Evolutionary conservation across 2,329 filamentous ascomycete genomes (phyloP).

Genomic region (Boeremia exigua): DNA sequence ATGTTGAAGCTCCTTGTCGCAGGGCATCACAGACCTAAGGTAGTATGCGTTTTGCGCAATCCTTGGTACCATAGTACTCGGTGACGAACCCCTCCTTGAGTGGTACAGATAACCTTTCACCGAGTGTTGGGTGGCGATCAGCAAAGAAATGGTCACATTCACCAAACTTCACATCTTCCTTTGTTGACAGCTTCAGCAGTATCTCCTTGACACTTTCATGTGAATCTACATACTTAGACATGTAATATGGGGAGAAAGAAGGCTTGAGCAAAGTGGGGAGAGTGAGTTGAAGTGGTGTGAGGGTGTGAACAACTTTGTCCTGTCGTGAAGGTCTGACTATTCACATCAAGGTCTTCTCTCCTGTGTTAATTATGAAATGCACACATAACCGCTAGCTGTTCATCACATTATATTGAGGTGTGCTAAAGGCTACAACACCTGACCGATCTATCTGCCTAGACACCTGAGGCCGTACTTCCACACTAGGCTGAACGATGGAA

Average conservation of each 20-base stretch:
- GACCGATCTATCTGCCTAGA: neutral
- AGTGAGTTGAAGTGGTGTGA: neutral
- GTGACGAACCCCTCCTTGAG: too few species aligned
- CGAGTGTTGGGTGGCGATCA: too few species aligned
- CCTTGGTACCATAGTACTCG: neutral
- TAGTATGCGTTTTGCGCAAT: neutral
- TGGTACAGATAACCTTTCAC: too few species aligned
- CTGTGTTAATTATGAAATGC: neutral
- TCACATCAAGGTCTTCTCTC: too few species aligned
- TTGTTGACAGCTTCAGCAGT: too few species aligned
- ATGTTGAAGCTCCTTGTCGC: neutral
- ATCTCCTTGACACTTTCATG: too few species aligned
- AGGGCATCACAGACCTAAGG: neutral
- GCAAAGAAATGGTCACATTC: too few species aligned
- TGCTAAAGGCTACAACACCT: neutral
- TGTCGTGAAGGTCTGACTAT: neutral
- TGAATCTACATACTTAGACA: conserved; percentile 47
- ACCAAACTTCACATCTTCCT: too few species aligned
- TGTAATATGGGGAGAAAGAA: conserved; percentile 30
- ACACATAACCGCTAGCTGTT: neutral
- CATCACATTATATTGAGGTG: neutral
- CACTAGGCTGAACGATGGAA: neutral
- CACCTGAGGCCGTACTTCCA: neutral
- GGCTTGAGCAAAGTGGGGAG: conserved; percentile 16
- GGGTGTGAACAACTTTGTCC: neutral